Evolutionary conservation across 305 asterid species (phyloP), one percentile per base, ranked within the genome.

Genomic region (Ruellia speciosa): DNA sequence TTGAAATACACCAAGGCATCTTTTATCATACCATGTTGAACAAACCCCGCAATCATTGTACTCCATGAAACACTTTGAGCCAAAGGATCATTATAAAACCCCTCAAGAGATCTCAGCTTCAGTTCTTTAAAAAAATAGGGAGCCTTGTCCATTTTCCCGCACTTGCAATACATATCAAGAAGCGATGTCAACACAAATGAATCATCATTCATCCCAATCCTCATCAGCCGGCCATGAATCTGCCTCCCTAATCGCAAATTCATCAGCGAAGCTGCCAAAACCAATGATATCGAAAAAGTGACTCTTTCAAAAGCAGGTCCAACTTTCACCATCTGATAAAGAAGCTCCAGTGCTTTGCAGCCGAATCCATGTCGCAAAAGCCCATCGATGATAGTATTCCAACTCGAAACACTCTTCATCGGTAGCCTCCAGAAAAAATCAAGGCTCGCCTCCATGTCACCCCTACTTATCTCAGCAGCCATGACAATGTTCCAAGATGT

Each of bases 401-500:
- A 87, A 67, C 88, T 87, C 4, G 94, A 67, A 68, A 75, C 82
- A 40, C 55, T 70, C 79, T 82, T 87, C 17, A 11, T 17, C 18
- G 88, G 90, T 75, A 82, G 70, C 24, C 62, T 73, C 77, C 70
- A 14, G 65, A 87, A 87, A 52, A 74, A 73, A 18, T 61, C 73
- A 13, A 79, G 72, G 43, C 75, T 63, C 49, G 65, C 70, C 62
- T 58, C 77, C 69, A 73, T 52, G 31, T 80, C 81, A 50, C 86
- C 81, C 31, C 54, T 67, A 7, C 75, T 64, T 18, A 82, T 43
- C 24, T 65, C 64, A 18, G 80, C 78, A 19, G 79, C 79, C 82
- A 87, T 71, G 76, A 74, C 80, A 72, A 87, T 80, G 61, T 87
- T 87, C 94, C 96, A 87, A 14, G 96, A 84, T 54, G 76, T 71